These are phyloP conservation scores for Xylaria sp. DNA, from an alignment of 2,329 filamentous ascomycete species.

Conservation along the genomic window DNA sequence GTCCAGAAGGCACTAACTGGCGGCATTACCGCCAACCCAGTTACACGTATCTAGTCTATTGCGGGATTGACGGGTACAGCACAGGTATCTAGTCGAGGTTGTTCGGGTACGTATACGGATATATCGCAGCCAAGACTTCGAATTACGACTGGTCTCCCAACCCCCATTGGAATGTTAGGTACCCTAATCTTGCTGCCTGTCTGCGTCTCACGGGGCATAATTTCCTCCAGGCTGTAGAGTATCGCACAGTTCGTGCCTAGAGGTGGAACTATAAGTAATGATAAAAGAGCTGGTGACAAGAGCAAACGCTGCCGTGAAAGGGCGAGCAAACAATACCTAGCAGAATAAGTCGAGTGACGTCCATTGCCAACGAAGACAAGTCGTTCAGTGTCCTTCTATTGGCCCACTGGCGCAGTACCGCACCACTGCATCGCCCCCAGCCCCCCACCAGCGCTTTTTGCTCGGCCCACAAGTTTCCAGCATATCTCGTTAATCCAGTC, in stretches of 20 bases:
- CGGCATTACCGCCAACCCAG: constrained; percentile 1
- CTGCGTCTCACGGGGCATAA: neutral
- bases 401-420: neutral
- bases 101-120: constrained; percentile 1
- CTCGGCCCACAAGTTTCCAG: constrained; percentile 39
- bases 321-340: neutral
- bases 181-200: constrained; percentile 23
- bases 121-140: constrained; percentile 11
- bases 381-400: neutral
- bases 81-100: neutral
- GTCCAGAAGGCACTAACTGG: neutral
- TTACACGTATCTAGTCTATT: constrained; percentile 7
- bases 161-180: neutral
- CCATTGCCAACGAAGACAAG: constrained; percentile 21
- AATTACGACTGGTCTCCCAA: neutral
- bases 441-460: constrained; percentile 40
- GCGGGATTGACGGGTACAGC: neutral
- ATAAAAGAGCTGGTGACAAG: neutral
- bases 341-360: neutral
- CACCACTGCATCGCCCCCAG: neutral
- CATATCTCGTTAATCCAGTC: constrained; percentile 28
- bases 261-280: neutral
- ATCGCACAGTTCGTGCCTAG: neutral
- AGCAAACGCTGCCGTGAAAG: neutral
- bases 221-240: constrained; percentile 12